phyloP scores from a whole-genome alignment of 1,284 basidiomycete genomes.

The Naganishia albida region DNA sequence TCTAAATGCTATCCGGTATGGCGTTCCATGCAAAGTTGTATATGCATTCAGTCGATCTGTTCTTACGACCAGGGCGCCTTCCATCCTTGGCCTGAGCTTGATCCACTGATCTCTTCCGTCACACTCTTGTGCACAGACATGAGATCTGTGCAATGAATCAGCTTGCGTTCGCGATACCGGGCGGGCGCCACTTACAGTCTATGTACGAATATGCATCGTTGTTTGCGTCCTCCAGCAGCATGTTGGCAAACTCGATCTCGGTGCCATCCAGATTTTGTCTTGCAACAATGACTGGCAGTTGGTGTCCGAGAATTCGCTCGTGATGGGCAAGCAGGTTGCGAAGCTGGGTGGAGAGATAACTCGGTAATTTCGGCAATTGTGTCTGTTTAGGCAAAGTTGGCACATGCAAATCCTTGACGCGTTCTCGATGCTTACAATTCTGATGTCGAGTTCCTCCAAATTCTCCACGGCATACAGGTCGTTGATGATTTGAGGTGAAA shows the following conservation, averaged over 20 bases:
- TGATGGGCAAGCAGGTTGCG: slow-evolving; percentile 78
- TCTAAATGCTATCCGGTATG: neutral
- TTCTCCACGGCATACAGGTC: slow-evolving; percentile 87
- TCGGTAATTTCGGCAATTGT: slow-evolving; percentile 71
- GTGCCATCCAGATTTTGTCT: slow-evolving; percentile 90
- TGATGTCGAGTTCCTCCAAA: slow-evolving; percentile 69
- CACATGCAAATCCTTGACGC: neutral
- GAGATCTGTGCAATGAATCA: slow-evolving; percentile 39
- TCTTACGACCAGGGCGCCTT: slow-evolving; percentile 20
- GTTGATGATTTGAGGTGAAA: slow-evolving; percentile 75
- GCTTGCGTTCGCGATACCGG: neutral
- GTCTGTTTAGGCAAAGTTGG: slow-evolving; percentile 56
- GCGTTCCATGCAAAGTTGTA: slow-evolving; percentile 16
- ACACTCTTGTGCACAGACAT: slow-evolving; percentile 53
- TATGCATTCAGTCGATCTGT: neutral
- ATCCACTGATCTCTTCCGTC: slow-evolving; percentile 53
- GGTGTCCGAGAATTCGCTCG: slow-evolving; percentile 64
- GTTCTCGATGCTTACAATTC: slow-evolving; percentile 62
- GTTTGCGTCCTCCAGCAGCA: slow-evolving; percentile 95
- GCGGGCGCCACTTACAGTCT: slow-evolving; percentile 65
- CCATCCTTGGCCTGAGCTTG: slow-evolving; percentile 49
- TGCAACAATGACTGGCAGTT: slow-evolving; percentile 72
- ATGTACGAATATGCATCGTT: slow-evolving; percentile 88
- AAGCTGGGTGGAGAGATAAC: slow-evolving; percentile 78
- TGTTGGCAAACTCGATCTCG: slow-evolving; percentile 95